phyloP scores from a whole-genome alignment of 2,329 filamentous ascomycete genomes.

The Fusarium pseudocircinatum region DNA sequence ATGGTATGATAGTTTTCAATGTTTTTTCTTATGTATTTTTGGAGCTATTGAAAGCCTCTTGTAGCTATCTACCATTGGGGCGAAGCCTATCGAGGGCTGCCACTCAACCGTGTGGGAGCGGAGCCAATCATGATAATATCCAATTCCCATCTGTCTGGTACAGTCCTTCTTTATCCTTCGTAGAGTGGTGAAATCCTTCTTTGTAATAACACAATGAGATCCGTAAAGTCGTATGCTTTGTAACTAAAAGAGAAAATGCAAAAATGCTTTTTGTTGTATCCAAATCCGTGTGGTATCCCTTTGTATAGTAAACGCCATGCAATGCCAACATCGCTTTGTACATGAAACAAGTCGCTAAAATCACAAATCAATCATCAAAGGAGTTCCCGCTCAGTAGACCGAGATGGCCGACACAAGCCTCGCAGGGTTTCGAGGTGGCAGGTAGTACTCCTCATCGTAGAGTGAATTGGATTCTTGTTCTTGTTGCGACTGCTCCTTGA shows the following conservation, averaged over 20 bases:
- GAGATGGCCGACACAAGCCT: conserved; percentile 65
- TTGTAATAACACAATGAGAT: conserved; percentile 32
- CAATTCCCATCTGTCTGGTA: conserved; percentile 27
- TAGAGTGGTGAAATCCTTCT: conserved; percentile 38
- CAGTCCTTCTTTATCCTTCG: conserved; percentile 27
- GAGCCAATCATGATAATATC: conserved; percentile 25
- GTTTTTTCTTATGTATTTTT: conserved; percentile 35
- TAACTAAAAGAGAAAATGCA: conserved; percentile 23
- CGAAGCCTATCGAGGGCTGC: conserved; percentile 20
- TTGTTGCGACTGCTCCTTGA: conserved; percentile 53
- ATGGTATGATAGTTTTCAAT: conserved; percentile 26
- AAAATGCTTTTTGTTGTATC: conserved; percentile 32
- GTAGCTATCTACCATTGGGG: conserved; percentile 40
- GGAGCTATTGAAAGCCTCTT: conserved; percentile 10
- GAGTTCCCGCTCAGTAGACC: conserved; percentile 58
- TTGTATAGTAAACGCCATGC: conserved; percentile 42
- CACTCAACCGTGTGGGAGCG: conserved; percentile 43
- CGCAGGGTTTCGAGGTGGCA: conserved; percentile 61
- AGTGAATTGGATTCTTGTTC: conserved; percentile 53
- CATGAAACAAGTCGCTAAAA: conserved; percentile 41
- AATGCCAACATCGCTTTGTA: conserved; percentile 44
- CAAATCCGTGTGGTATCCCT: conserved; percentile 45
- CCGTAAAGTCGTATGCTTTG: conserved; percentile 15
- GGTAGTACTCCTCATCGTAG: conserved; percentile 64
- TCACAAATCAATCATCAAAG: conserved; percentile 33